Conservation (phyloP, 2,329 filamentous ascomycete genomes). For the Fusarium sambucinum region DNA sequence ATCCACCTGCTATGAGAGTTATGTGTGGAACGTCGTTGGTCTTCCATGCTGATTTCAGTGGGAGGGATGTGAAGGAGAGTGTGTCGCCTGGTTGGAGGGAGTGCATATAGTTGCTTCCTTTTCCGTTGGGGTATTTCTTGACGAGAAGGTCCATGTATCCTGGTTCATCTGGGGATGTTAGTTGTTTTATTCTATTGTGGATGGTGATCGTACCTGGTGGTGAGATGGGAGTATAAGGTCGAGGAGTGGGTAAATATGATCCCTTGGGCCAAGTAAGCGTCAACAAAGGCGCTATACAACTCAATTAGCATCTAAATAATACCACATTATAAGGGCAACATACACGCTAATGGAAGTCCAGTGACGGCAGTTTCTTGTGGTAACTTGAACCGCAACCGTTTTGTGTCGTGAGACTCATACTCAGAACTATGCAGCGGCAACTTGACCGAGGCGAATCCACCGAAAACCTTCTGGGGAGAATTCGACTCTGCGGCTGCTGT, state of each 20-base stretch:
- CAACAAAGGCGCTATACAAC: conserved; percentile 63
- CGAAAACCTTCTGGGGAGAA: conserved; percentile 48
- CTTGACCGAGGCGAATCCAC: conserved; percentile 57
- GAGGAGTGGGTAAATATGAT: conserved; percentile 67
- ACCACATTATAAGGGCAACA: conserved; percentile 16
- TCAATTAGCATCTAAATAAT: too few species aligned
- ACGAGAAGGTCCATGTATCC: conserved; percentile 74
- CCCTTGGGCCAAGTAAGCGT: conserved; percentile 70
- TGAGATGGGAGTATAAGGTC: conserved; percentile 74
- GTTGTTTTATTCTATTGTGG: fast-evolving
- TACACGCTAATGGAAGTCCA: conserved; percentile 65
- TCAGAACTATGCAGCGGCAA: conserved; percentile 65
- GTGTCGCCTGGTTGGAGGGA: conserved; percentile 71
- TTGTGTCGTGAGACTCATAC: conserved; percentile 69
- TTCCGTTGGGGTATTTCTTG: conserved; percentile 76
- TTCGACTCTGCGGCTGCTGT: conserved; percentile 41
- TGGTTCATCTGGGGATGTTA: conserved; percentile 57
- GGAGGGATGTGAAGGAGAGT: conserved; percentile 69
- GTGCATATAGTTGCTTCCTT: conserved; percentile 74
- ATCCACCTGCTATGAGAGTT: conserved; percentile 77
- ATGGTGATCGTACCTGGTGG: conserved; percentile 5
- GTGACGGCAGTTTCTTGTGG: conserved; percentile 60
- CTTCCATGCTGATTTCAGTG: conserved; percentile 58
- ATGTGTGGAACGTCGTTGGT: conserved; percentile 64
- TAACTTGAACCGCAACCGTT: conserved; percentile 67